Conservation (phyloP, 805 yeast species). For the Millerago galiae region DNA sequence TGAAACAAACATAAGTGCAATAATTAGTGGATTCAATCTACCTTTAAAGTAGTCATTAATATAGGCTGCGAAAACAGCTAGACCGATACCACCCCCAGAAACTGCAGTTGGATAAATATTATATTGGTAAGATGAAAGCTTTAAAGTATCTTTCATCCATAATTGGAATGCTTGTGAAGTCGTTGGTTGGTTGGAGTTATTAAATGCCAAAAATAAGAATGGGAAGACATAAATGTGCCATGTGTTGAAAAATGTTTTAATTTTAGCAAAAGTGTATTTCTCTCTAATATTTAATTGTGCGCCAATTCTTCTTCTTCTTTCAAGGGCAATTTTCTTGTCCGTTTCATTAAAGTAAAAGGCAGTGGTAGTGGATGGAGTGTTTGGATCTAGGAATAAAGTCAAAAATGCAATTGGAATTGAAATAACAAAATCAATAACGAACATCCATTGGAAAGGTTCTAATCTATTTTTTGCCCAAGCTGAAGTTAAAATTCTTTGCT, state of each 20-base stretch:
- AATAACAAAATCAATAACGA: conserved; percentile 36
- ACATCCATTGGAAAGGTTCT: conserved; percentile 37
- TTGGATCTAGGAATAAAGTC: conserved; percentile 29
- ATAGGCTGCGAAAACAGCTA: conserved; percentile 32
- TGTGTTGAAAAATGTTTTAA: conserved; percentile 33
- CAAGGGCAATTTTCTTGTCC: conserved; percentile 39
- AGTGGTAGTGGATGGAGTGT: conserved; percentile 29
- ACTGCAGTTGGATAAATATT: conserved; percentile 37
- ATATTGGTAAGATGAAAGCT: conserved; percentile 29
- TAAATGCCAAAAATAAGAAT: conserved; percentile 15
- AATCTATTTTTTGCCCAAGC: conserved; percentile 9
- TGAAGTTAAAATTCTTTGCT: conserved; percentile 25
- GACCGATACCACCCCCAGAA: conserved; percentile 33
- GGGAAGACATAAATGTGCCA: conserved; percentile 48
- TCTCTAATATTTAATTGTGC: conserved; percentile 38
- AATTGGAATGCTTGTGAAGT: conserved; percentile 38
- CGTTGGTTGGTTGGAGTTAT: conserved; percentile 23
- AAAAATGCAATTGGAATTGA: conserved; percentile 37
- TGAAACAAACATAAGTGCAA: conserved; percentile 31
- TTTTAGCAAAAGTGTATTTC: conserved; percentile 32
- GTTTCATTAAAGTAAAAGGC: conserved; percentile 35
- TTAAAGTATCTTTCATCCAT: conserved; percentile 38
- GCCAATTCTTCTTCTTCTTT: conserved; percentile 36
- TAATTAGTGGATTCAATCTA: conserved; percentile 30
- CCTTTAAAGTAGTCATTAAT: conserved; percentile 32